Conservation (phyloP, 1,284 basidiomycete species). For the Schizophyllum amplum region DNA sequence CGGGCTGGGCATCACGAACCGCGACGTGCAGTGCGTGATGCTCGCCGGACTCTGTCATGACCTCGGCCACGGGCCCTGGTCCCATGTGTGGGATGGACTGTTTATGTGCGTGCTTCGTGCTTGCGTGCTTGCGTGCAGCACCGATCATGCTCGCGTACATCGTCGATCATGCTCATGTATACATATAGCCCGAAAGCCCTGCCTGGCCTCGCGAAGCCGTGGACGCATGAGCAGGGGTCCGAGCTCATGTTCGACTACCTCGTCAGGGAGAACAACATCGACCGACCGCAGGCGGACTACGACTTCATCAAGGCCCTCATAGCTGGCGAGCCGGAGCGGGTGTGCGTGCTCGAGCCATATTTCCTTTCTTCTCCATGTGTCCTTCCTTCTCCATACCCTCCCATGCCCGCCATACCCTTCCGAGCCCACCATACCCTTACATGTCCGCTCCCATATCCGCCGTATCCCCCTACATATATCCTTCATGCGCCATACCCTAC, state of each 20-base stretch:
- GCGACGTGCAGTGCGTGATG: slow-evolving; percentile 61
- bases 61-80: slow-evolving; percentile 69
- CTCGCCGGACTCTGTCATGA: slow-evolving; percentile 69
- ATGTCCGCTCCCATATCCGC: too few relatives aligned
- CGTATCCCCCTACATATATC: too few relatives aligned
- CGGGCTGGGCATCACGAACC: slow-evolving; percentile 52
- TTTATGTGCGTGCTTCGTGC: slow-evolving; percentile 33
- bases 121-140: too few relatives aligned
- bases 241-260: slow-evolving; percentile 68
- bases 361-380: neutral
- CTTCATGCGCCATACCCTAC: too few relatives aligned
- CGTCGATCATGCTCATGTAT: slow-evolving; percentile 7
- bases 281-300: slow-evolving; percentile 29
- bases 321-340: slow-evolving; percentile 47
- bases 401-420: too few relatives aligned
- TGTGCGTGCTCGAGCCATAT: slow-evolving; percentile 1
- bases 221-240: slow-evolving; percentile 65
- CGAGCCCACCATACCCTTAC: too few relatives aligned
- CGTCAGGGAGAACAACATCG: slow-evolving; percentile 38
- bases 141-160: neutral
- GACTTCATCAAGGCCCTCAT: slow-evolving; percentile 65
- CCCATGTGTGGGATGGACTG: slow-evolving; percentile 61
- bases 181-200: slow-evolving; percentile 1
- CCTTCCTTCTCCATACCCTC: too few relatives aligned
- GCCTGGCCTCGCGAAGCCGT: slow-evolving; percentile 33